Evolutionary conservation across 2,329 filamentous ascomycete genomes (phyloP).

Genomic region (Penicillium sp.): DNA sequence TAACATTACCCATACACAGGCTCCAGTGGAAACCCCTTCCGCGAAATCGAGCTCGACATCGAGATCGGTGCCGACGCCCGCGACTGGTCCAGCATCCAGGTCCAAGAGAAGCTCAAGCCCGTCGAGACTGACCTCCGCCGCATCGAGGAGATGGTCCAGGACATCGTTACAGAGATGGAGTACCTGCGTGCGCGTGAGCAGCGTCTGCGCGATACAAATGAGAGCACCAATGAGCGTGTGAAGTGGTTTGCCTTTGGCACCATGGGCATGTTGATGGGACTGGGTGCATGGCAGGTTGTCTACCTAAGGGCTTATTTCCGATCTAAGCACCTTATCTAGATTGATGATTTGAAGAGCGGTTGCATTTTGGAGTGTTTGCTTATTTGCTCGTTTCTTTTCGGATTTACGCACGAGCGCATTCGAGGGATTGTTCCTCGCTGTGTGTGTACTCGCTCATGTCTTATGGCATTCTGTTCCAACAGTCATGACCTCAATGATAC

Average conservation of each 20-base stretch:
- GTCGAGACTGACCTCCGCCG: conserved; percentile 90
- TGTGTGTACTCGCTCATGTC: conserved; percentile 15
- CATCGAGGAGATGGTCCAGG: conserved; percentile 82
- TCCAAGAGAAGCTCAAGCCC: conserved; percentile 94
- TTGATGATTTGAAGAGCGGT: conserved; percentile 6
- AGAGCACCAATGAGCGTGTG: conserved; percentile 97
- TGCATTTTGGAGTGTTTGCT: conserved; percentile 17
- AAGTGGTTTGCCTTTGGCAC: conserved; percentile 98
- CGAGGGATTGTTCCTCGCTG: conserved; percentile 5
- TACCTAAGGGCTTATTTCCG: conserved; percentile 97
- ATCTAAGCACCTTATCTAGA: conserved; percentile 66
- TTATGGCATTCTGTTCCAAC: conserved; percentile 22
- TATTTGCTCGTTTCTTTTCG: conserved; percentile 8
- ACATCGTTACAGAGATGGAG: conserved; percentile 93
- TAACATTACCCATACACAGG: conserved; percentile 22
- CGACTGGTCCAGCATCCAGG: conserved; percentile 96
- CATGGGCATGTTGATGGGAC: conserved; percentile 79
- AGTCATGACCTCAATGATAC: conserved; percentile 28
- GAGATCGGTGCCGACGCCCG: conserved; percentile 96
- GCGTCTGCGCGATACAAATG: conserved; percentile 95
- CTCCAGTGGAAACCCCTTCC: conserved; percentile 50
- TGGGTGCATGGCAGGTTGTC: conserved; percentile 96
- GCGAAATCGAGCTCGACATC: conserved; percentile 84
- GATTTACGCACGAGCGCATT: not conserved
- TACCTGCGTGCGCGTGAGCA: conserved; percentile 87